Evolutionary conservation across 495 filamentous ascomycete genomes (phyloP), one percentile per base, ranked within the genome.

Genomic region (Bryoglossum gracile): DNA sequence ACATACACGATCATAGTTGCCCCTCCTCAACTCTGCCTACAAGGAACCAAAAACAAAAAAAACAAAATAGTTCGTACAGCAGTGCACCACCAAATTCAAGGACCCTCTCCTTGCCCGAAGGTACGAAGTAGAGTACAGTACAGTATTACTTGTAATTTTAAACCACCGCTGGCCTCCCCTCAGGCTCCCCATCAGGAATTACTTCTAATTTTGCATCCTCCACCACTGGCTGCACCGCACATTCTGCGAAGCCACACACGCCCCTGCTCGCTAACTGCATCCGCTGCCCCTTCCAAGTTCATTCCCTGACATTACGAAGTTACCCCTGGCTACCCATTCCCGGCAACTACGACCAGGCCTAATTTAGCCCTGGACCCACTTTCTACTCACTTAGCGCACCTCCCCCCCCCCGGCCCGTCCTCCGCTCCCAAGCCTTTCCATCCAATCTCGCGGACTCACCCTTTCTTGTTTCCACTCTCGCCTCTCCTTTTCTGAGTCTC

Each of bases 401-500:
- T 30, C 6, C 26, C 13, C 13, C 26, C 26, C 26, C 13, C 6
- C 26, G 13, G 26, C 6, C 26, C 26, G 26, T 30, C 26, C 34
- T 37, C 34, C 28, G 6, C 8, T 13, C 28, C 28, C 28, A 13
- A 8, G 8, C 28, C 28, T 32, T 13, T 13, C 16, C 16, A 18
- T 37, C 34, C 34, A 37, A 37, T 37, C 16, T 37, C 34, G 34
- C 34, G 16, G 16, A 4, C 10, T 18, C 34, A 17, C 13, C 24
- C 24, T 13, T 43, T 43, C 19, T 43, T 22, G 40, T 43, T 23
- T 43, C 40, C 34, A 43, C 23, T 26, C 8, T 16, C 42, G 14
- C 50, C 34, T n/a, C 16, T 26, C 26, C 21, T 34, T 25, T 37
- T 26, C 38, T 41, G 43, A 54, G 39, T 60, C 58, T 56, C 34